Evolutionary conservation across 2,329 filamentous ascomycete species (phyloP), one percentile per base, ranked within the genome.

Genomic region (Cercospora sesami): DNA sequence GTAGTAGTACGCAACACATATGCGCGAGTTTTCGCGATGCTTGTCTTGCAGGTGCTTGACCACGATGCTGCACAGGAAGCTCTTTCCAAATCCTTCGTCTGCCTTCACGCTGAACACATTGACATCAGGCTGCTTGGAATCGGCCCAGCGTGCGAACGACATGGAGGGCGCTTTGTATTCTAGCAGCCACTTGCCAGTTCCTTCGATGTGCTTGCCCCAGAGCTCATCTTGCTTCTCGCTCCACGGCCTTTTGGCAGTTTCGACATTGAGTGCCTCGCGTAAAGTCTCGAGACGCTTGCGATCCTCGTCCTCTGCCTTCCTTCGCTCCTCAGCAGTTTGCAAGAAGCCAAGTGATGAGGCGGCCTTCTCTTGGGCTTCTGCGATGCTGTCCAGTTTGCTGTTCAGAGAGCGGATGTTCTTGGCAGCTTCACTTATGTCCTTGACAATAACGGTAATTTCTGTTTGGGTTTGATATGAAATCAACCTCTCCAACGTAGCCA

Each of bases 401-500:
- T 66, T 45, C 7, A 61, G 12, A 1, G 28, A 42, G 14, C 58
- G 57, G 14, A 62, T 62, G n/a, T 57, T 62, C 45, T 57, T 51
- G 9, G 64, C 64, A 9, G 64, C 64, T 31, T 51, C 58, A 18
- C 64, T 66, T 28, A 62, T 23, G 14, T 51, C 45, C 14, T 62
- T 51, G 1, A 60, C 58, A 53, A 66, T 66, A 2, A 61, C 58
- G 5, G 30, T 53, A 8, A 66, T 66, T 30, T 61, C 39, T 31
- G 58, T 62, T 5, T 62, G 39, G n/a, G 58, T 66, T 18, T 53
- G 57, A 31, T 48, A 14, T 42, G 64, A 30, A 3, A 66, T 57
- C 28, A 66, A 58, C 8, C 26, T 61, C 42, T 66, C 58, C 45
- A 66, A n/a, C 18, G 45, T 58, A 23, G 65, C 45, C 59, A 63